Evolutionary conservation across 1,284 basidiomycete genomes (phyloP).

Genomic region (Austroboletus olivaceoglutinosus): DNA sequence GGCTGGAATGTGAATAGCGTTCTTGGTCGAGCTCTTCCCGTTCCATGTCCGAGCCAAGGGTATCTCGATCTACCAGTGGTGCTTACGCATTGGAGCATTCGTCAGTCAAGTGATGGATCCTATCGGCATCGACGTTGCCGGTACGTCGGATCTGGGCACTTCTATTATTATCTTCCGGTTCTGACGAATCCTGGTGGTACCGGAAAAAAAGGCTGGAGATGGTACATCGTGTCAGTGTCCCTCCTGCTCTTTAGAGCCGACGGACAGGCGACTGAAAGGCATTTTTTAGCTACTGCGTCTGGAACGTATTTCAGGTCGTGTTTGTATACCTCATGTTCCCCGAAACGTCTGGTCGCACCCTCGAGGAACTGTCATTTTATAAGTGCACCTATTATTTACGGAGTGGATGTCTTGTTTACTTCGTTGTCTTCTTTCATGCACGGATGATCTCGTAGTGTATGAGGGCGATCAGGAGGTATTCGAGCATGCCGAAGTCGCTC

Average conservation of each 20-base stretch:
- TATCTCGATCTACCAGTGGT: constrained; percentile 18
- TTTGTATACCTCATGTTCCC: constrained; percentile 55
- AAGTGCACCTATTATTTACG: constrained; percentile 23
- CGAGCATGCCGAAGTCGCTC: background rate
- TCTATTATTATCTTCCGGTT: background rate
- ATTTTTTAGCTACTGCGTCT: constrained; percentile 40
- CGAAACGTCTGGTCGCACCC: constrained; percentile 51
- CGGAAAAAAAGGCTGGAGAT: constrained; percentile 21
- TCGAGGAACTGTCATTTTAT: constrained; percentile 63
- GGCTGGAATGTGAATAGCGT: constrained; percentile 10
- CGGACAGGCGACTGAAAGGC: background rate
- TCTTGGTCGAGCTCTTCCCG: constrained; percentile 27
- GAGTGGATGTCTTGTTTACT: background rate
- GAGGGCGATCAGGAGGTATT: constrained; percentile 13
- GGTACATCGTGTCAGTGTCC: constrained; percentile 17
- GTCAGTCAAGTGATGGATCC: constrained; percentile 14
- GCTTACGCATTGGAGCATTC: constrained; percentile 10
- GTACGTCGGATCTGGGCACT: constrained; percentile 4
- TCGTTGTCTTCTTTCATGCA: background rate
- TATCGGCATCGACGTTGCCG: constrained; percentile 16
- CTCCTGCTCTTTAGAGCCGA: background rate
- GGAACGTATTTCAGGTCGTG: constrained; percentile 44
- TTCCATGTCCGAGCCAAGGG: constrained; percentile 20
- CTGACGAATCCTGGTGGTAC: background rate
- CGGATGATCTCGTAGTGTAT: constrained; percentile 7